phyloP scores from a whole-genome alignment of 2,329 filamentous ascomycete genomes.

The Aureobasidium sp. region DNA sequence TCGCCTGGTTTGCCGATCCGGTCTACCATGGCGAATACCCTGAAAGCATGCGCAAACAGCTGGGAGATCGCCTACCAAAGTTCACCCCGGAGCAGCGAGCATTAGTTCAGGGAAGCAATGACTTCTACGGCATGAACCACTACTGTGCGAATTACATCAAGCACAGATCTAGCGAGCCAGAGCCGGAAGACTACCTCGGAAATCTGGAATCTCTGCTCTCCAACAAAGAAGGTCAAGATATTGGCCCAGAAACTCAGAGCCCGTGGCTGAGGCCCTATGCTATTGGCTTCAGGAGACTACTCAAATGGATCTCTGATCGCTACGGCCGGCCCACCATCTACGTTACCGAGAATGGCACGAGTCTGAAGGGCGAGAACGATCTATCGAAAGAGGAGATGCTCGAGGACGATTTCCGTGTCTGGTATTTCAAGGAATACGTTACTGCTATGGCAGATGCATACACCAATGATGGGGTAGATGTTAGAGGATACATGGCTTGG shows the following conservation, averaged over 20 bases:
- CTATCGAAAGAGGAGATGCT: conserved; percentile 61
- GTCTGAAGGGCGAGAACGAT: conserved; percentile 67
- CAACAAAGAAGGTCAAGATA: conserved; percentile 14
- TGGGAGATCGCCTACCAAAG: conserved; percentile 24
- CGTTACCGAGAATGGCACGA: conserved; percentile 83
- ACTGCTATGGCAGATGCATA: conserved; percentile 66
- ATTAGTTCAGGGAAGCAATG: conserved; percentile 24
- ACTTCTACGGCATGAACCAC: conserved; percentile 39
- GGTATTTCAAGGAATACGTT: conserved; percentile 73
- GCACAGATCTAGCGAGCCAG: conserved; percentile 54
- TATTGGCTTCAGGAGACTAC: conserved; percentile 65
- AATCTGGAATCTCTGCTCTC: conserved; percentile 65
- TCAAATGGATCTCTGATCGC: conserved; percentile 68
- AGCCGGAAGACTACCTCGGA: conserved; percentile 60
- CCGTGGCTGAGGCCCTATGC: conserved; percentile 72
- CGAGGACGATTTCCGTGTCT: conserved; percentile 69
- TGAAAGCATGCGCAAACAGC: conserved; percentile 27
- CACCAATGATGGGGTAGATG: conserved; percentile 64
- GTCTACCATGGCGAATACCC: conserved; percentile 64
- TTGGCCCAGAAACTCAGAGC: conserved; percentile 75
- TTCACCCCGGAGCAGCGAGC: conserved; percentile 27
- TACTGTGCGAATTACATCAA: conserved; percentile 85
- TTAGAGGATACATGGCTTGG: conserved; percentile 77
- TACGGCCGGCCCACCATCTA: conserved; percentile 68
- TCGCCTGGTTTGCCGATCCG: conserved; percentile 81